Conservation (phyloP, 306 rosid genomes). For the Quillaja saponaria region DNA sequence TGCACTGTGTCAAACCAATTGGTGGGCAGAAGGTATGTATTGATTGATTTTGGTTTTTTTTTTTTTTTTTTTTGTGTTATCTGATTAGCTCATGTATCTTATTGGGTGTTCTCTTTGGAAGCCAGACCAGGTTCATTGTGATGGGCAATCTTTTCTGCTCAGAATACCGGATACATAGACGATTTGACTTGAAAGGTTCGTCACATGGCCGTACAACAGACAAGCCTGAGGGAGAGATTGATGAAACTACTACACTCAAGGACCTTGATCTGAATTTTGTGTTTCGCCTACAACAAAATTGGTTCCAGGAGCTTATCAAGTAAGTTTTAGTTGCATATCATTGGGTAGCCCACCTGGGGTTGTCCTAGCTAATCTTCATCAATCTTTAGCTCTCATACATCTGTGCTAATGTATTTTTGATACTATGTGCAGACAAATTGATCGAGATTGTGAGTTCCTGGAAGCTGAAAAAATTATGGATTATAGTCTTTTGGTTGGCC, state of each 20-base stretch:
- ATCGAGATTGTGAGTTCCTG: conserved; percentile 86
- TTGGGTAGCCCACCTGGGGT: neutral
- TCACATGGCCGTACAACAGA: conserved; percentile 90
- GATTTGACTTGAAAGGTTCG: conserved; percentile 95
- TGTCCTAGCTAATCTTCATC: conserved; percentile 2
- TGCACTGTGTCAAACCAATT: conserved; percentile 91
- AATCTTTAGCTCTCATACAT: neutral
- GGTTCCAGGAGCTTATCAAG: conserved; percentile 74
- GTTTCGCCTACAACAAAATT: conserved; percentile 64
- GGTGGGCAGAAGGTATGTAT: conserved; percentile 87
- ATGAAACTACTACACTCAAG: conserved; percentile 95
- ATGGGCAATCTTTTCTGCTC: conserved; percentile 99
- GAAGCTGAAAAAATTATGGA: conserved; percentile 96
- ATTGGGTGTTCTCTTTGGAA: conserved; percentile 28
- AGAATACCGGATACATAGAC: conserved; percentile 84
- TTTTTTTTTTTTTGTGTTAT: conserved; percentile 1
- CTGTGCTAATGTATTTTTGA: conserved; percentile 29
- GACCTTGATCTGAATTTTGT: conserved; percentile 94
- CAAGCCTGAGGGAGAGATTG: conserved; percentile 80
- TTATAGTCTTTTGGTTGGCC: conserved; percentile 92
- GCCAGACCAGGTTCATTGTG: conserved; percentile 93
- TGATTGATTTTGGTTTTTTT: neutral
- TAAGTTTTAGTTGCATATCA: conserved; percentile 37
- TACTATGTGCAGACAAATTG: conserved; percentile 68
- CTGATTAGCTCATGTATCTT: neutral